phyloP scores from a whole-genome alignment of 495 filamentous ascomycete species.

The Annulohypoxylon bovei region DNA sequence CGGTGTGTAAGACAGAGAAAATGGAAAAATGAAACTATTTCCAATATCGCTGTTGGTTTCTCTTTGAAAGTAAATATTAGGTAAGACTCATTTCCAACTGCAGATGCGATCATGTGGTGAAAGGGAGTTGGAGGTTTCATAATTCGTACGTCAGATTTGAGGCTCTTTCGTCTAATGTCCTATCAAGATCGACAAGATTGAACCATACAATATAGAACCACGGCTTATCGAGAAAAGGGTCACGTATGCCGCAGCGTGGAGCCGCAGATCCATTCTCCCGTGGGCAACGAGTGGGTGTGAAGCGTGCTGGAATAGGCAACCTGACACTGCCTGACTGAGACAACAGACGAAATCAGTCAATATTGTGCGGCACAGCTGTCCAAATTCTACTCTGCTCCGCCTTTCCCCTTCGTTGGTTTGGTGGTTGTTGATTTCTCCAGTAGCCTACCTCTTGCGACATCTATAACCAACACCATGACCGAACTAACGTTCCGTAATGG shows the following conservation, averaged over 20 bases:
- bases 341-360: not conserved
- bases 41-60: not conserved
- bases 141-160: conserved; percentile 12
- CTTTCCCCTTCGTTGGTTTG: not conserved
- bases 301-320: conserved; percentile 11
- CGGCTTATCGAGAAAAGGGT: conserved; percentile 15
- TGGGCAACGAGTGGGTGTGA: not conserved
- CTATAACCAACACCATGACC: not conserved
- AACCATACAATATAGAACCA: conserved; percentile 8
- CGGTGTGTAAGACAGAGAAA: not conserved
- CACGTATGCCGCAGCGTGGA: conserved; percentile 29
- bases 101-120: not conserved
- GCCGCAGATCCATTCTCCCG: not conserved
- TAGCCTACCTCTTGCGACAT: not conserved
- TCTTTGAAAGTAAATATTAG: not conserved
- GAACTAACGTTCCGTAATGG: not conserved
- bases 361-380: not conserved
- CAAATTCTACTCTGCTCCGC: not conserved
- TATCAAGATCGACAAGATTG: conserved; percentile 24
- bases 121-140: not conserved
- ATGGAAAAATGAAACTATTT: not conserved
- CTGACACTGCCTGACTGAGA: not conserved
- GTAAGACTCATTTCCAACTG: not conserved
- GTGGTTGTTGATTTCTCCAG: not conserved
- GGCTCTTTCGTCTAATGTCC: conserved; percentile 18